Conservation (phyloP, 768 basidiomycete species). For the Paxillus ammoniavirescens region DNA sequence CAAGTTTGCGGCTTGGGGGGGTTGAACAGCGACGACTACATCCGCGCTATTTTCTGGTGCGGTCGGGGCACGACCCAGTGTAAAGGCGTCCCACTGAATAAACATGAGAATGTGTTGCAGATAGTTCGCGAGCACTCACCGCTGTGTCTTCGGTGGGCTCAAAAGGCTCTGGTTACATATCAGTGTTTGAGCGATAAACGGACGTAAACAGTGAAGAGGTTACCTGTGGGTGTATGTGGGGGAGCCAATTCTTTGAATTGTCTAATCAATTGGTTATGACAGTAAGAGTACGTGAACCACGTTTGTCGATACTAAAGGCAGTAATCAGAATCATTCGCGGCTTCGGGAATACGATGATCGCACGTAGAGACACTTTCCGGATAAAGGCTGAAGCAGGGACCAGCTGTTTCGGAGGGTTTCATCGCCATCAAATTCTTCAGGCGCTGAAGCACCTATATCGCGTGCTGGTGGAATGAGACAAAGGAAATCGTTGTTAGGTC, state of each 20-base stretch:
- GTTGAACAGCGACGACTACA: constrained; percentile 62
- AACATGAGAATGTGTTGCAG: constrained; percentile 21
- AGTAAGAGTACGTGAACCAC: constrained; percentile 98
- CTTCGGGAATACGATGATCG: constrained; percentile 37
- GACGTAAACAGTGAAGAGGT: constrained; percentile 23
- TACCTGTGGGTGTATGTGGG: constrained; percentile 66
- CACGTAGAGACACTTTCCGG: constrained; percentile 85
- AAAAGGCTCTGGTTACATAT: constrained; percentile 52
- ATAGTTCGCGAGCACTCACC: constrained; percentile 43
- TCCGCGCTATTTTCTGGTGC: constrained; percentile 60
- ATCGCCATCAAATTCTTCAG: constrained; percentile 58
- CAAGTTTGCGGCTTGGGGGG: constrained; percentile 64
- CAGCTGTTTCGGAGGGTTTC: constrained; percentile 73
- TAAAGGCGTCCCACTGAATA: constrained; percentile 74
- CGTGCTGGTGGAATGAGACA: constrained; percentile 75
- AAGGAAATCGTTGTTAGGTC: constrained; percentile 65
- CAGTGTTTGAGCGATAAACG: constrained; percentile 20
- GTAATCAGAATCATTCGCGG: constrained; percentile 29
- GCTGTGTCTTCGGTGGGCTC: constrained; percentile 85
- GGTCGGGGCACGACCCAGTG: constrained; percentile 67
- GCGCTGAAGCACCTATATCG: constrained; percentile 38
- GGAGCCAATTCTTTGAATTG: constrained; percentile 88
- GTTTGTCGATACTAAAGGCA: constrained; percentile 70
- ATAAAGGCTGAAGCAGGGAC: constrained; percentile 77
- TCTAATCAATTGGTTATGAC: constrained; percentile 92